Evolutionary conservation across 2,329 filamentous ascomycete genomes (phyloP).

Genomic region (Cladosporium austrohemisphaericum): DNA sequence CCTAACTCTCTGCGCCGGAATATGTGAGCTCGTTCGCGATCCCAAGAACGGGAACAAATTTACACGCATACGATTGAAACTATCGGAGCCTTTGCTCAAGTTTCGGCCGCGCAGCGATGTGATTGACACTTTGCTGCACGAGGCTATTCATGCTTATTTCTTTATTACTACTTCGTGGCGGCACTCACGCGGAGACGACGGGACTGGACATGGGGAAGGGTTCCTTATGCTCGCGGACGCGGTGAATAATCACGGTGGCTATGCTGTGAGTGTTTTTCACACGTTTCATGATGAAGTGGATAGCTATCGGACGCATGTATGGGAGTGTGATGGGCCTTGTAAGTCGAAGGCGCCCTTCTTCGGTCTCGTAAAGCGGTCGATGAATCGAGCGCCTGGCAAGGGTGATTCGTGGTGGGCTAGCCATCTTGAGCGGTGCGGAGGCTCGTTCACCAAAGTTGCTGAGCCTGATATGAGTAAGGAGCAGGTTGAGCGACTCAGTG

Average conservation of each 20-base stretch:
- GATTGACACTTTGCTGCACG: constrained; percentile 44
- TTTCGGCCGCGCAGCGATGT: constrained; percentile 42
- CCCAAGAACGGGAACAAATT: constrained; percentile 32
- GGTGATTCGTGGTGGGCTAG: constrained; percentile 41
- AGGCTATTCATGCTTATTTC: constrained; percentile 46
- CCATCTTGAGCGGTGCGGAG: constrained; percentile 41
- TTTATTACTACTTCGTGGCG: constrained; percentile 44
- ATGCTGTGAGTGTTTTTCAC: constrained; percentile 42
- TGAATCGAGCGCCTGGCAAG: constrained; percentile 43
- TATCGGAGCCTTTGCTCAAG: constrained; percentile 43
- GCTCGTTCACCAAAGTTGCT: constrained; percentile 39
- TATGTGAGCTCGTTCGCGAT: constrained; percentile 43
- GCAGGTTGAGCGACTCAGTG: constrained; percentile 37
- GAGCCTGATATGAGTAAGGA: constrained; percentile 42
- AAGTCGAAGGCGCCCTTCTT: constrained; percentile 38
- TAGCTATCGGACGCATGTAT: constrained; percentile 44
- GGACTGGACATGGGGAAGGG: constrained; percentile 42
- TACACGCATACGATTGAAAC: constrained; percentile 40
- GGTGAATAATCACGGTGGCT: constrained; percentile 43
- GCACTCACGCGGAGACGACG: constrained; percentile 40
- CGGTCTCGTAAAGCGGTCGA: constrained; percentile 44
- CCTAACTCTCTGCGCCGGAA: constrained; percentile 45
- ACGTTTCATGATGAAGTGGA: constrained; percentile 47
- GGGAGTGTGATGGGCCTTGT: constrained; percentile 43
- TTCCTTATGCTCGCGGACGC: constrained; percentile 43